These are phyloP conservation scores for Petasospora fabianii DNA, from an alignment of 1,139 yeast genomes.

Conservation along the genomic window DNA sequence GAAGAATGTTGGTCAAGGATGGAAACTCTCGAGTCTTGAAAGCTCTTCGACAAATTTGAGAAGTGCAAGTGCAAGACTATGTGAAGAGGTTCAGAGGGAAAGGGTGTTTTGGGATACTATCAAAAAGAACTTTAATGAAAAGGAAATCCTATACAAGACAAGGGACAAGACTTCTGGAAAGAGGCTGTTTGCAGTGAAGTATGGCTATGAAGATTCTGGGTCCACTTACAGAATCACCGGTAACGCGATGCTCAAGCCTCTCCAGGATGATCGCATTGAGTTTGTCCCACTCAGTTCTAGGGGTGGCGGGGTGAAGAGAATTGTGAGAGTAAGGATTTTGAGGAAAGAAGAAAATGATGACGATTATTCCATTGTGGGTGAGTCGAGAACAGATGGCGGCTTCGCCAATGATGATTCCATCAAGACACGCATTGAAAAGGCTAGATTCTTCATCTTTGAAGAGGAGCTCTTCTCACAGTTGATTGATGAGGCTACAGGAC, in stretches of 20 bases:
- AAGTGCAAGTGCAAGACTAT: conserved; percentile 48
- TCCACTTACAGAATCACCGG: conserved; percentile 74
- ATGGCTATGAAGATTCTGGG: conserved; percentile 91
- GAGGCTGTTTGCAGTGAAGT: conserved; percentile 65
- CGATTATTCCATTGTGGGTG: conserved; percentile 38
- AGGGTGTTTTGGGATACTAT: conserved; percentile 67
- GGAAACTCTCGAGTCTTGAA: conserved; percentile 73
- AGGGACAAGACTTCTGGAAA: conserved; percentile 50
- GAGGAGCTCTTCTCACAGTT: conserved; percentile 68
- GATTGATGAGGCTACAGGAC: conserved; percentile 66
- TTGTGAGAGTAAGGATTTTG: conserved; percentile 51
- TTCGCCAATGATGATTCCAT: conserved; percentile 33
- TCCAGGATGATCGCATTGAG: conserved; percentile 32
- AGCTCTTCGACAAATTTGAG: conserved; percentile 52
- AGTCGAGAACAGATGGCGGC: conserved; percentile 24
- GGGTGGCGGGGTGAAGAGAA: conserved; percentile 26
- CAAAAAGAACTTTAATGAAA: conserved; percentile 40
- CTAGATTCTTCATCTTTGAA: conserved; percentile 75
- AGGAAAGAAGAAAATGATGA: conserved; percentile 54
- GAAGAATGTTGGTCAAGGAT: conserved; percentile 64
- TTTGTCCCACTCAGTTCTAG: conserved; percentile 31
- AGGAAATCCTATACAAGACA: conserved; percentile 72
- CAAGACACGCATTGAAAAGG: conserved; percentile 51
- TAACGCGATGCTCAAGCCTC: conserved; percentile 48
- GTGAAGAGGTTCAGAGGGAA: conserved; percentile 57